Base-by-base conservation (phyloP, 2,329 filamentous ascomycete species). In the Clonostachys rosea region DNA sequence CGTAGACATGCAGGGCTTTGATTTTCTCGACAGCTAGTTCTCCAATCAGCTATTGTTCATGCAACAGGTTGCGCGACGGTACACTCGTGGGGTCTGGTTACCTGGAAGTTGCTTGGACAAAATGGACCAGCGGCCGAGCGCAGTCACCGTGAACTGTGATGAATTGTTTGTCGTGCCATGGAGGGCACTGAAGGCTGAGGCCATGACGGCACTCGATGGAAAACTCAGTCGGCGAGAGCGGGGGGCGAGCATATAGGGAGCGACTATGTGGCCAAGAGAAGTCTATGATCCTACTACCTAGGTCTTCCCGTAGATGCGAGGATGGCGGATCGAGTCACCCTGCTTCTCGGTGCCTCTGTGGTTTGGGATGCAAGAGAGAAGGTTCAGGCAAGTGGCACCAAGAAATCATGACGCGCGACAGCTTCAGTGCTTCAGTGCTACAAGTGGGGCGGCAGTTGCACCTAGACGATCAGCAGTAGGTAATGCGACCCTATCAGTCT, bases 1-100 rank as follows among this genome's bases (percentile, higher is more conserved):
- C 94, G 71, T 97, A 97, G 56, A 99, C 80, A 62, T 97, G 92
- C 45, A 99, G 83, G 9, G 83, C 71, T 63, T 82, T 89, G 67
- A 97, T 86, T 47, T 81, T 74, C 40, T 86, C 75, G 11, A 83
- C 75, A 34, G 81, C 79, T 80, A 54, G 20, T 44, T 56, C 41
- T 54, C 51, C 47, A 39, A 24, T 11, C 20, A 35, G 46, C 43
- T 59, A 47, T 58, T 51, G 42, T 34, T 34, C 33, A 12, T 10
- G 14, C 12, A 10, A 13, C 10, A 18, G 4, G 12, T 13, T 13
- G 13, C 4, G 35, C 43, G 36, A n/a, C 16, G 13, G 24, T 30
- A 34, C 9, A 12, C 9, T 11, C 40, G n/a, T 13, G 18, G 33
- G 24, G 24, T 9, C 24, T 9, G 24, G 71, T 50, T 64, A 87